Evolutionary conservation across 345 rosid genomes (phyloP), one percentile per base, ranked within the genome.

Genomic region (Schrenkiella parvula): DNA sequence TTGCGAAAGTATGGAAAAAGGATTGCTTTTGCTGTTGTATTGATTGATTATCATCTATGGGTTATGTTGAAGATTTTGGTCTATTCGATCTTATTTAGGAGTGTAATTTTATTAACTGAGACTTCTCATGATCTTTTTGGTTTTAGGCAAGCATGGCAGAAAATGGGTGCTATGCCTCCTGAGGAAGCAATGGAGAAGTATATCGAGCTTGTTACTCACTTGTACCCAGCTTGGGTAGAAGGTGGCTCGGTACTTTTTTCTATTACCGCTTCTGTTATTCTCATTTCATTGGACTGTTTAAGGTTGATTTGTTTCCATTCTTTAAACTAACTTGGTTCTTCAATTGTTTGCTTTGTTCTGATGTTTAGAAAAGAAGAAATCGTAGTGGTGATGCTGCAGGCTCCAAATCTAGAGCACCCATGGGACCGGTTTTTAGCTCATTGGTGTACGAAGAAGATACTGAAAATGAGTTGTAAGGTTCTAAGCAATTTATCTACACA

Each of bases 341-440:
- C 32, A 32, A 23, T 5, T 48, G n/a, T 25, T 71, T 50, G 12
- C 22, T 62, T 62, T 62, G 8, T 71, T 71, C n/a, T 6, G 21
- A 23, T 2, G 0, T 14, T 32, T 57, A 84, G 88, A 87, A 82
- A 82, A 75, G 81, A 57, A 84, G 75, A 82, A 80, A 73, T 10
- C 80, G 84, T 37, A 78, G 60, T 64, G 80, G 72, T 63, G 84
- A 80, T 76, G 83, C 72, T 50, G 43, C 56, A n/a, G 77, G 67
- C 48, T 29, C 72, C 26, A 85, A 80, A 68, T 57, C 83, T 5
- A 81, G 71, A 72, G 90, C 70, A 71, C 79, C 93, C 4, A 81
- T 95, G 91, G 99, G 98, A 76, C 96, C 99, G 1, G 93, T 95
- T 59, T 95, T 95, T 82, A 95, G 98, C 87, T 86, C 99, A 64